These are phyloP conservation scores for Cercospora berteroae DNA, from an alignment of 2,329 filamentous ascomycete species.

Conservation along the genomic window DNA sequence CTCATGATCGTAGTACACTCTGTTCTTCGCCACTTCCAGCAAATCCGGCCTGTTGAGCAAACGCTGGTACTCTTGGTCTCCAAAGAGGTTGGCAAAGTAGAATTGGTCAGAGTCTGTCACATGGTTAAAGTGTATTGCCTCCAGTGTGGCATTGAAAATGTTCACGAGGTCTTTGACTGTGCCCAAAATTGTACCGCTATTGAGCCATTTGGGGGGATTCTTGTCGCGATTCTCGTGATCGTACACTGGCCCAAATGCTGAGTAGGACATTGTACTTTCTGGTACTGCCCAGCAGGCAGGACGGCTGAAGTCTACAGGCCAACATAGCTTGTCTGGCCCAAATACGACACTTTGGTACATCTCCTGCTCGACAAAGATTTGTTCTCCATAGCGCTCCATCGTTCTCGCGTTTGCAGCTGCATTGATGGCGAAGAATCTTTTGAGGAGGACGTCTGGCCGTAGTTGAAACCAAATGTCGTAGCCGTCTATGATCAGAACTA, in stretches of 20 bases:
- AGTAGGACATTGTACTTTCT: constrained; percentile 30
- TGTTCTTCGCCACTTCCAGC: constrained; percentile 32
- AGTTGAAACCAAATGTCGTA: constrained; percentile 34
- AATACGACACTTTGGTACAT: constrained; percentile 36
- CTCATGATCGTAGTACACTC: constrained; percentile 37
- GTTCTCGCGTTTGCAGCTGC: constrained; percentile 42
- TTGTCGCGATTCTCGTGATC: constrained; percentile 41
- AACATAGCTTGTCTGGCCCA: constrained; percentile 37
- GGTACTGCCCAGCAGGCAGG: constrained; percentile 38
- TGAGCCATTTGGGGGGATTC: constrained; percentile 51
- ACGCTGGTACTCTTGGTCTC: constrained; percentile 50
- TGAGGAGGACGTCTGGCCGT: constrained; percentile 27
- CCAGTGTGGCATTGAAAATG: constrained; percentile 47
- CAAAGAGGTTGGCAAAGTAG: constrained; percentile 53
- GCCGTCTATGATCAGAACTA: constrained; percentile 31
- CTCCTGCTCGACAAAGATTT: constrained; percentile 38
- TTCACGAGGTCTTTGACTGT: constrained; percentile 26
- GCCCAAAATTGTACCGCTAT: constrained; percentile 50
- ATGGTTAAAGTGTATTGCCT: constrained; percentile 39
- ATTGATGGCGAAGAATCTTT: constrained; percentile 29
- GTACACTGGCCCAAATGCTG: constrained; percentile 49
- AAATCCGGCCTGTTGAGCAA: constrained; percentile 22
- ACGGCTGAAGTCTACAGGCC: constrained; percentile 33
- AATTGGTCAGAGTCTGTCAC: constrained; percentile 40
- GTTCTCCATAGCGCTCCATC: constrained; percentile 25